Percentiles rank a stretch among this genome's conserved stretches.
These are phyloP conservation scores for Hymenoscyphus linearis DNA, from an alignment of 2,329 filamentous ascomycete genomes.

Conservation along the genomic window DNA sequence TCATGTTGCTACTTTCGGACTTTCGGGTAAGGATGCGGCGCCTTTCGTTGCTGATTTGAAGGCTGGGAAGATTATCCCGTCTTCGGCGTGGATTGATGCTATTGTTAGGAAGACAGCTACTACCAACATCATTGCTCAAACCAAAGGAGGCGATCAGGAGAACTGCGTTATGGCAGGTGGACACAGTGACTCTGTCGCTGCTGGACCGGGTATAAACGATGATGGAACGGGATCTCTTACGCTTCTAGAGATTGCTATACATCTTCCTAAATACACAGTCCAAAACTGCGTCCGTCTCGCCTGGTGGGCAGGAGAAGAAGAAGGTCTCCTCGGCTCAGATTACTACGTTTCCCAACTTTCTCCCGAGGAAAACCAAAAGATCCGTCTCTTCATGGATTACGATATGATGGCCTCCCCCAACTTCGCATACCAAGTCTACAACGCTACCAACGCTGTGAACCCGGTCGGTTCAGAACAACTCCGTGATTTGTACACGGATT, in stretches of 20 bases:
- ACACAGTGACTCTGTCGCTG: constrained; percentile 56
- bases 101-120: constrained; percentile 39
- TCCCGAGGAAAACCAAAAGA: constrained; percentile 50
- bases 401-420: constrained; percentile 63
- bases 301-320: constrained; percentile 63
- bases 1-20: constrained; percentile 64
- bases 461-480: constrained; percentile 43
- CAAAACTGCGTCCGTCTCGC: constrained; percentile 61
- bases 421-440: constrained; percentile 62
- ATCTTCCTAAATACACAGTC: constrained; percentile 50
- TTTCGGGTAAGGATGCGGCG: constrained; percentile 54
- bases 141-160: constrained; percentile 49
- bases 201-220: constrained; percentile 45
- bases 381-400: constrained; percentile 63
- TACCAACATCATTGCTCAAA: constrained; percentile 58
- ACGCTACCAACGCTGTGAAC: constrained; percentile 33
- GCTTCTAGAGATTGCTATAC: constrained; percentile 55
- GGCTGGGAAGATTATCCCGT: constrained; percentile 40
- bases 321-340: constrained; percentile 56
- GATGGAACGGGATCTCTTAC: constrained; percentile 36
- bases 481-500: constrained; percentile 49
- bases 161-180: constrained; percentile 62
- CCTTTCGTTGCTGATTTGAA: constrained; percentile 50
- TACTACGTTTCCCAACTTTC: constrained; percentile 52
- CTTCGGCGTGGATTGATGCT: constrained; percentile 54